phyloP scores from a whole-genome alignment of 345 rosid genomes.

The Fremontodendron californicum region DNA sequence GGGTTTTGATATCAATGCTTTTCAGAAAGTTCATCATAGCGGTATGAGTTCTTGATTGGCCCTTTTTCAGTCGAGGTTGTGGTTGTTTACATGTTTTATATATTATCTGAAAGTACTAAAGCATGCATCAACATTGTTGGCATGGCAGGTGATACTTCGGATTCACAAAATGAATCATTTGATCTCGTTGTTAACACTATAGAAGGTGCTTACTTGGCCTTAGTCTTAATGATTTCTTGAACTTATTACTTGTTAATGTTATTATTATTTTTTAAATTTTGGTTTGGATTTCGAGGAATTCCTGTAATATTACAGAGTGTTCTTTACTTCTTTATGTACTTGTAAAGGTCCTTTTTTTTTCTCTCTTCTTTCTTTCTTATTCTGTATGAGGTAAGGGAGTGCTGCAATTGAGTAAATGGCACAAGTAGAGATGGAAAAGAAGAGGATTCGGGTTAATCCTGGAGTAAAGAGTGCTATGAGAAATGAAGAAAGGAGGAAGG shows the following conservation, averaged over 20 bases:
- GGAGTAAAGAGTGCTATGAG: no score
- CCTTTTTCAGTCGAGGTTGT: background rate
- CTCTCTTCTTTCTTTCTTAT: background rate
- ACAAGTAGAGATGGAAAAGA: no score
- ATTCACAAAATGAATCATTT: slow-evolving; percentile 45
- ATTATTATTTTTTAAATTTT: no score
- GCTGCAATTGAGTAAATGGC: background rate
- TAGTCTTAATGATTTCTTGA: background rate
- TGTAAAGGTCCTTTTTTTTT: background rate
- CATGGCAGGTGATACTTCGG: slow-evolving; percentile 45
- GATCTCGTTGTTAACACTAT: slow-evolving; percentile 48
- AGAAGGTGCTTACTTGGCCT: slow-evolving; percentile 38
- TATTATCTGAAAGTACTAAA: slow-evolving; percentile 1
- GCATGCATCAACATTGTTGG: background rate
- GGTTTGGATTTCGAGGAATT: background rate
- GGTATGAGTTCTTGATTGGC: slow-evolving; percentile 29
- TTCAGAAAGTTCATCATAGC: slow-evolving; percentile 41
- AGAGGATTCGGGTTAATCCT: no score
- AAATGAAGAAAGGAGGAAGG: no score
- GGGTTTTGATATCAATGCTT: slow-evolving; percentile 63
- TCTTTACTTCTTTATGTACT: background rate
- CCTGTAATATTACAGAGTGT: background rate
- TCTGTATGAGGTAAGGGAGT: background rate
- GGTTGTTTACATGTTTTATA: background rate
- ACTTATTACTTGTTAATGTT: background rate